Percentiles rank a stretch among this genome's conserved stretches.
These are phyloP conservation scores for Coniosporium apollinis DNA, from an alignment of 495 filamentous ascomycete genomes.

Conservation along the genomic window DNA sequence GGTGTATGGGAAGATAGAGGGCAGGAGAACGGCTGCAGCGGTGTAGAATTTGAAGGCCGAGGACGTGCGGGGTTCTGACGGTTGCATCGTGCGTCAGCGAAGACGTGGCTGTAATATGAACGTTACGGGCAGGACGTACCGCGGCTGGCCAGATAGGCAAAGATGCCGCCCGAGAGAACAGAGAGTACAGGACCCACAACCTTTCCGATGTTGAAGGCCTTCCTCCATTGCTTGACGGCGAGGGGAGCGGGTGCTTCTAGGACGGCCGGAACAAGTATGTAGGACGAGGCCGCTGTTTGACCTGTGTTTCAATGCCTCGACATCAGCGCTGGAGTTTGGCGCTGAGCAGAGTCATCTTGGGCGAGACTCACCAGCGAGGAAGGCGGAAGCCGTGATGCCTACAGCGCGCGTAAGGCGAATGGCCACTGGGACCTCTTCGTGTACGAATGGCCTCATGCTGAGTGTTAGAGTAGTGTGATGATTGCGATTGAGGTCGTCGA, in stretches of 20 bases:
- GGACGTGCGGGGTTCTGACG: slow-evolving; percentile 2
- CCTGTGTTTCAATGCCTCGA: slow-evolving; percentile 21
- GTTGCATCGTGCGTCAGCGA: background rate
- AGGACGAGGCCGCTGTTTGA: slow-evolving; percentile 25
- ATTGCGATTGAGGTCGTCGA: no score
- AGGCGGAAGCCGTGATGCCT: slow-evolving; percentile 30
- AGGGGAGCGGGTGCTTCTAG: slow-evolving; percentile 35
- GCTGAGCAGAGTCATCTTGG: background rate
- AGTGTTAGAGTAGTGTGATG: no score
- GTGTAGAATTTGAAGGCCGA: slow-evolving; percentile 24
- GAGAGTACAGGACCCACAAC: slow-evolving; percentile 20
- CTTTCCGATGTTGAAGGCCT: slow-evolving; percentile 21
- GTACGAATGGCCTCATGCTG: no score
- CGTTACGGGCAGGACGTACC: slow-evolving; percentile 7
- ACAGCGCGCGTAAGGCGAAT: slow-evolving; percentile 30
- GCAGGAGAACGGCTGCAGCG: slow-evolving; percentile 24
- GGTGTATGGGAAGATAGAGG: slow-evolving; percentile 35
- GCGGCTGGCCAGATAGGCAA: slow-evolving; percentile 30
- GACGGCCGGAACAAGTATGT: slow-evolving; percentile 31
- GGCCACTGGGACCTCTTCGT: slow-evolving; percentile 2
- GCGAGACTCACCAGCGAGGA: slow-evolving; percentile 19
- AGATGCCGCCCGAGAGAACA: slow-evolving; percentile 19
- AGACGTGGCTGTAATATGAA: background rate
- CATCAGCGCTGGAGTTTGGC: background rate
- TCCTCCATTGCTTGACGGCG: slow-evolving; percentile 34